Percentiles rank a stretch among this genome's conserved stretches.
Evolutionary conservation across 148 eudicot genomes (phyloP).

Genomic region (Hydrangea macrophylla): DNA sequence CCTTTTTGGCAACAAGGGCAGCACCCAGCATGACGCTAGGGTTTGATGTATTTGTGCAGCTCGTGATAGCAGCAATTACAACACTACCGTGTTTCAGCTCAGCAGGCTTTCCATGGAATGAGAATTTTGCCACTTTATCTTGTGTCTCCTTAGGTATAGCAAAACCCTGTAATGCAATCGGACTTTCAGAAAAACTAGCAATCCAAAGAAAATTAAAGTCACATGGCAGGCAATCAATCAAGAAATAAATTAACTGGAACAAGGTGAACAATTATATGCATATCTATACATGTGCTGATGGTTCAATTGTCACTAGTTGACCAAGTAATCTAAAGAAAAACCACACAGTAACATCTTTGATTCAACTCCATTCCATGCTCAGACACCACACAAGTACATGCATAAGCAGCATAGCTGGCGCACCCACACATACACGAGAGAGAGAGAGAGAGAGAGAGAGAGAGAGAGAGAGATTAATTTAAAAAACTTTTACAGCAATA

Average conservation of each 20-base stretch:
- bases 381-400: too few relatives aligned
- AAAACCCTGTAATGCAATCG: conserved; percentile 42
- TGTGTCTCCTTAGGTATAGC: conserved; percentile 63
- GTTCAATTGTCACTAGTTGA: neutral
- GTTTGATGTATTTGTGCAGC: conserved; percentile 70
- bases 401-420: neutral
- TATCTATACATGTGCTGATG: too few relatives aligned
- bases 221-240: neutral
- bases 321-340: too few relatives aligned
- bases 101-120: conserved; percentile 60
- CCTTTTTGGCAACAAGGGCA: conserved; percentile 59
- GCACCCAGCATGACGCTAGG: conserved; percentile 75
- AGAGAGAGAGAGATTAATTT: neutral
- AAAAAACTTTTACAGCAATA: too few relatives aligned
- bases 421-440: neutral
- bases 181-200: conserved; percentile 5
- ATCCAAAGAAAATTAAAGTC: neutral
- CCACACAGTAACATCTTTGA: neutral
- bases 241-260: neutral
- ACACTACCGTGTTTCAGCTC: conserved; percentile 70
- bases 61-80: conserved; percentile 73
- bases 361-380: neutral
- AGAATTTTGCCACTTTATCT: conserved; percentile 55
- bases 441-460: neutral
- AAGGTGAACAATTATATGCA: neutral